A percentile compares a stretch with the other conserved stretches of the same genome.
Conservation (phyloP, 2,329 filamentous ascomycete genomes). For the Reticulascus tulasneorum region DNA sequence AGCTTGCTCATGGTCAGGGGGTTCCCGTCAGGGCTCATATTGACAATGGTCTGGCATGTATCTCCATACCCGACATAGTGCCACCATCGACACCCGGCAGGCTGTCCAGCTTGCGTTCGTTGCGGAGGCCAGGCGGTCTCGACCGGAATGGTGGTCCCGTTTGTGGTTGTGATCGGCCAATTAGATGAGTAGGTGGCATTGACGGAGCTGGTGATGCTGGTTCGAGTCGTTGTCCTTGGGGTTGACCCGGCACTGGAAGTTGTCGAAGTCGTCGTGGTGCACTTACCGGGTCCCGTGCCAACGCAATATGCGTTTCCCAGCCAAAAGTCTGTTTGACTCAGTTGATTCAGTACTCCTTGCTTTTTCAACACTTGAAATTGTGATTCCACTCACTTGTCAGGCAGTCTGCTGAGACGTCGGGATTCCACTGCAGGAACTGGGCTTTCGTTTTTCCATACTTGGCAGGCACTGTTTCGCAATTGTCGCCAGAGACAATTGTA, state of each 20-base stretch:
- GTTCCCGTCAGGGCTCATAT: background rate
- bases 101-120: conserved; percentile 16
- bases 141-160: conserved; percentile 4
- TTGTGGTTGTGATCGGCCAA: conserved; percentile 4
- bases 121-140: conserved; percentile 14
- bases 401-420: conserved; percentile 22
- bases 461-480: conserved; percentile 14
- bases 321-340: conserved; percentile 3
- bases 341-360: no score
- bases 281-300: conserved; percentile 7
- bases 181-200: conserved; percentile 2
- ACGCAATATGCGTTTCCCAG: conserved; percentile 21
- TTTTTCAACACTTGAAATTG: no score
- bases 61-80: conserved; percentile 7
- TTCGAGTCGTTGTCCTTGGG: no score
- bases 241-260: conserved; percentile 8
- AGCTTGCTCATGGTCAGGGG: conserved; percentile 1
- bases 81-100: conserved; percentile 12
- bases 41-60: conserved; percentile 7
- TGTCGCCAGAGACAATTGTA: no score
- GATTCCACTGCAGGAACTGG: conserved; percentile 23
- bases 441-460: conserved; percentile 18
- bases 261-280: conserved; percentile 9
- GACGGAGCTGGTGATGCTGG: background rate
- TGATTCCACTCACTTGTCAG: conserved; percentile 18